Base-by-base conservation (phyloP, 441 rosid species). In the Geranium incanum region DNA sequence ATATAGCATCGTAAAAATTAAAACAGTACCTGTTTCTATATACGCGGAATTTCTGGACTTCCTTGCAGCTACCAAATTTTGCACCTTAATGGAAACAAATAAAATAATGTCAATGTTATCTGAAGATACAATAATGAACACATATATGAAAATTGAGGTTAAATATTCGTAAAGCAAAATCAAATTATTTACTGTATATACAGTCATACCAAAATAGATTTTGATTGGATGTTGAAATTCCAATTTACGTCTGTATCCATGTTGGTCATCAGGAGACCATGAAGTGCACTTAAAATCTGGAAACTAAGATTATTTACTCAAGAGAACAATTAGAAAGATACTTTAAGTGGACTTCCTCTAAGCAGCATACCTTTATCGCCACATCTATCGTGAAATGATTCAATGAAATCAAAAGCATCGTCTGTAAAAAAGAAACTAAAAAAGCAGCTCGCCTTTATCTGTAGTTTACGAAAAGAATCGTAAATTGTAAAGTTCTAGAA, bases 201-300 rank as follows among this genome's bases (percentile, higher is more conserved):
- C 45, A 45, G 60, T 36, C 82, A 72, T 88, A 95, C 99, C 99
- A 81, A 92, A 85, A 81, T 92, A 95, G 50, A 95, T 76, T 85
- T 90, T 92, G 77, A 92, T 92, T 23, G 97, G 98, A 86, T 92
- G 99, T 66, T 88, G 93, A 87, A 92, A 95, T 72, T 89, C 88
- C 70, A 88, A 81, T 36, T 84, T 82, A 77, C 99, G 98, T 16
- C 82, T 77, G 80, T 88, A 85, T 65, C 93, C 95, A 83, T 83
- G 85, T 80, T 89, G 81, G 48, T 89, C 87, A 81, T 85, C 86
- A 45, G 84, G 81, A 64, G 73, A 73, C 99, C 99, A 95, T 37
- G 86, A 77, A 75, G 96, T 77, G 82, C 96, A 86, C 82, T 78
- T 84, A 73, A 95, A 89, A 72, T 90, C 99, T 95, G 90, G 76